Percentiles rank a stretch among this genome's conserved stretches.
phyloP scores from a whole-genome alignment of 1,284 basidiomycete species.

The Neolentinus lepideus region DNA sequence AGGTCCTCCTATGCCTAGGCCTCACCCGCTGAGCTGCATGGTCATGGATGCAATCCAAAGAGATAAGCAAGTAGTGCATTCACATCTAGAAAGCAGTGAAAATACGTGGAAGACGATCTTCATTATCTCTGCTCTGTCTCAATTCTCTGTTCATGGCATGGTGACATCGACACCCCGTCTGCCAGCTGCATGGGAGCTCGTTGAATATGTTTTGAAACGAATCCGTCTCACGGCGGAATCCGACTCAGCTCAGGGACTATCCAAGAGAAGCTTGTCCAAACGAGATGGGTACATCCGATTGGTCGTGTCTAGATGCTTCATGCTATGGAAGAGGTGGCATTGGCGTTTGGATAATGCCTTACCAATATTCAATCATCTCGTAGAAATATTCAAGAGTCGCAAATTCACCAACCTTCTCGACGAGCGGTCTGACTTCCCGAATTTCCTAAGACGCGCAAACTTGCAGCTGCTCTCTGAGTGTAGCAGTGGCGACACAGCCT shows the following conservation, averaged over 20 bases:
- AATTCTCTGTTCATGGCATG: slow-evolving; percentile 69
- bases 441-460: slow-evolving; percentile 65
- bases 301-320: slow-evolving; percentile 69
- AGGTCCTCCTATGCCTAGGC: slow-evolving; percentile 13
- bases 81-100: slow-evolving; percentile 56
- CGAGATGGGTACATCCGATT: slow-evolving; percentile 75
- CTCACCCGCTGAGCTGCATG: slow-evolving; percentile 38
- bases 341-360: slow-evolving; percentile 66
- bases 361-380: slow-evolving; percentile 58
- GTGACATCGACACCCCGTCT: slow-evolving; percentile 40
- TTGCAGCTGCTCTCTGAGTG: slow-evolving; percentile 47
- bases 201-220: slow-evolving; percentile 47
- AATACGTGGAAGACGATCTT: slow-evolving; percentile 69
- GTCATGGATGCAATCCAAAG: slow-evolving; percentile 31
- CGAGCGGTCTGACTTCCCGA: slow-evolving; percentile 68
- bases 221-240: slow-evolving; percentile 53
- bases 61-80: slow-evolving; percentile 16
- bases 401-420: slow-evolving; percentile 74
- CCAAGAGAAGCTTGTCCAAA: slow-evolving; percentile 39
- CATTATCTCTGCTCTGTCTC: slow-evolving; percentile 68
- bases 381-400: slow-evolving; percentile 75
- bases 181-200: slow-evolving; percentile 63
- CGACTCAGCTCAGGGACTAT: slow-evolving; percentile 34
- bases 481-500: slow-evolving; percentile 62
- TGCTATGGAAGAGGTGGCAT: slow-evolving; percentile 64